Conservation (phyloP, 2,329 filamentous ascomycete species). For the Pestalotiopsis sp. region DNA sequence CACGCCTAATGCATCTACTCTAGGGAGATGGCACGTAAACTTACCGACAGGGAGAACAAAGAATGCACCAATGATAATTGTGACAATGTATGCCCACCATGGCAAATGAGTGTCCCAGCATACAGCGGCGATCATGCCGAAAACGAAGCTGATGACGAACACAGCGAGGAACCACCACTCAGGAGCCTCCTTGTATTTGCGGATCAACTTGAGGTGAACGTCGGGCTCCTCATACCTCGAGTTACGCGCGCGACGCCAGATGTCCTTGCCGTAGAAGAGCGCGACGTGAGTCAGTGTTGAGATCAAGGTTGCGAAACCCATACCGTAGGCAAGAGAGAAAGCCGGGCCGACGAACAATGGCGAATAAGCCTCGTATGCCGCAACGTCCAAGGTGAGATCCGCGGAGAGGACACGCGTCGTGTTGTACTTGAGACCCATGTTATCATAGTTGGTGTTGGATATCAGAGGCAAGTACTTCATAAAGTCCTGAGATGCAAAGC, state of each 20-base stretch:
- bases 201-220: conserved; percentile 55
- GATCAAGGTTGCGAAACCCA: conserved; percentile 57
- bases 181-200: conserved; percentile 54
- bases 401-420: conserved; percentile 43
- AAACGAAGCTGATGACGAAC: conserved; percentile 46
- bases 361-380: conserved; percentile 45
- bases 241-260: conserved; percentile 38
- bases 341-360: conserved; percentile 54
- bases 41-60: conserved; percentile 10
- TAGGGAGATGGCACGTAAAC: not conserved
- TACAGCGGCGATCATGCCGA: conserved; percentile 39
- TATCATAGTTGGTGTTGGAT: conserved; percentile 53
- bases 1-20: not conserved
- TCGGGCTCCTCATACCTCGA: conserved; percentile 44
- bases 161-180: conserved; percentile 56
- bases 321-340: conserved; percentile 55
- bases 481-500: conserved; percentile 48
- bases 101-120: conserved; percentile 41
- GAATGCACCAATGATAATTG: conserved; percentile 9
- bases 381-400: conserved; percentile 41
- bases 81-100: conserved; percentile 20
- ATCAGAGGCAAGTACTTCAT: conserved; percentile 42
- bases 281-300: conserved; percentile 51
- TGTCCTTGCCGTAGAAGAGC: conserved; percentile 53
- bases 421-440: conserved; percentile 45